Evolutionary conservation across 257 asterid genomes (phyloP).

Genomic region (Solanum verrucosum): DNA sequence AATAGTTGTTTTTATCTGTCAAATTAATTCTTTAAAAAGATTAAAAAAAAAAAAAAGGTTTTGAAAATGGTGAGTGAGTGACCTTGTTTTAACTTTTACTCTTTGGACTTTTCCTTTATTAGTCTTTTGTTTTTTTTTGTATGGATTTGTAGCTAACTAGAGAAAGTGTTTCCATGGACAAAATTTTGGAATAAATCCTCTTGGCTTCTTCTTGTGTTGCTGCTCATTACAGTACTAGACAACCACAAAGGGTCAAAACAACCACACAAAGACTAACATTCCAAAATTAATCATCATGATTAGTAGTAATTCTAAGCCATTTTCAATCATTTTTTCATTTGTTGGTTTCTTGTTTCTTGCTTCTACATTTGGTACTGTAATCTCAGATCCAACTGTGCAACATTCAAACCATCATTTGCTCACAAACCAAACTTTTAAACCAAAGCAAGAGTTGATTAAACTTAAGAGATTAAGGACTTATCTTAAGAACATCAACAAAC

Average conservation of each 20-base stretch:
- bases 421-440: background rate
- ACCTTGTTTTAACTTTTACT: constrained; percentile 31
- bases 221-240: constrained; percentile 22
- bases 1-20: constrained; percentile 6
- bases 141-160: constrained; percentile 17
- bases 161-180: constrained; percentile 44
- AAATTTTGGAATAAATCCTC: constrained; percentile 41
- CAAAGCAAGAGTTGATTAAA: background rate
- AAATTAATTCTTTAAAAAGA: background rate
- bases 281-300: background rate
- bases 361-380: background rate
- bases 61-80: constrained; percentile 36
- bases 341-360: constrained; percentile 36
- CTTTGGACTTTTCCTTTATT: constrained; percentile 8
- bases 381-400: background rate
- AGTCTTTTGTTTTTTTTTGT: background rate
- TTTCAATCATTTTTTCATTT: constrained; percentile 42
- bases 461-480: background rate
- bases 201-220: constrained; percentile 1
- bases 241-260: constrained; percentile 10
- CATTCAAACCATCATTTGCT: background rate
- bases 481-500: constrained; percentile 48
- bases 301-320: background rate
- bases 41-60: background rate
- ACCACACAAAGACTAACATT: background rate